Evolutionary conservation across 139 green algal genomes (phyloP), one percentile per base, ranked within the genome.

Genomic region (Picochlorum sp.): DNA sequence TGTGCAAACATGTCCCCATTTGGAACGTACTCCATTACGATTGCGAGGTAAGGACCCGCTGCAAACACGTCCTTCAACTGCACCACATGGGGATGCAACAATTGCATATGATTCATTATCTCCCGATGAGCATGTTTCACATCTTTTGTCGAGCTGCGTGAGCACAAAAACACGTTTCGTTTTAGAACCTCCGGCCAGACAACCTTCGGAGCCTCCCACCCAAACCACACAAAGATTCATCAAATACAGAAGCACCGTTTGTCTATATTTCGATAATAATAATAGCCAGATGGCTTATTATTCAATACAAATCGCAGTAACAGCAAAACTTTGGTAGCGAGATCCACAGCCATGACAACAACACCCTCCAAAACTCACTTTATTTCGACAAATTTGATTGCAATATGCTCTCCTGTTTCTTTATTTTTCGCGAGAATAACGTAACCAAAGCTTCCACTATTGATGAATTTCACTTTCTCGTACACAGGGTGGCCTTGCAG

Each of bases 11-110:
- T 83, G 65, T 89, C 76, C 2, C 79, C 79, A 25, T 80, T 81
- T 32, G 76, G 63, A 12, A 85, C 81, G 67, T 81, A 89, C 66
- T 92, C 84, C 84, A 92, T 92, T 0, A 85, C 75, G 32, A 86
- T 82, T 20, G 67, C 82, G 37, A 91, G 47, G 65, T 85, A 88
- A 7, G 76, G 69, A 10, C 55, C 36, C 24, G 45, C 54, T 0
- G 45, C 29, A 30, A 72, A 67, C 26, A 72, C 64, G 59, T 82
- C 67, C 50, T 65, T 67, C 14, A 84, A 59, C 60, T 82, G 67
- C 4, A 84, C 65, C n/a, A 84, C 70, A 40, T 84, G 77, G 6
- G 77, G 77, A 61, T 84, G 77, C 24, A 73, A 66, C 30, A 84
- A 56, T 9, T 61, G 61, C 62, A 70, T 69, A 54, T 84, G 77